Conservation (phyloP, 1,284 basidiomycete species). For the Sanguinoderma infundibulare region DNA sequence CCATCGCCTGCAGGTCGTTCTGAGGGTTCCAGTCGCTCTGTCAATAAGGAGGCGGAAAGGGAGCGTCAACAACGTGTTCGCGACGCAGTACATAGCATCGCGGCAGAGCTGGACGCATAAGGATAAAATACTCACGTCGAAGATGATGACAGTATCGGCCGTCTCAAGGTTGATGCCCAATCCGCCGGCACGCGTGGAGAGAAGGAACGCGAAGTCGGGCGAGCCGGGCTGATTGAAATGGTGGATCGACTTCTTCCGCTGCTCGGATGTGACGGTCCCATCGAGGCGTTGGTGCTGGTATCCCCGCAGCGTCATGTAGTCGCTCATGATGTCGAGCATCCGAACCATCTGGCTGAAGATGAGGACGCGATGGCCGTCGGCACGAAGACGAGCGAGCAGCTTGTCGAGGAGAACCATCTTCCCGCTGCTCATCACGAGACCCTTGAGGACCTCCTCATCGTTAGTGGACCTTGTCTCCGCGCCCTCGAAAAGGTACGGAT, state of each 20-base stretch:
- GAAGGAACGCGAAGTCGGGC: constrained; percentile 78
- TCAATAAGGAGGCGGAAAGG: constrained; percentile 21
- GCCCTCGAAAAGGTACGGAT: constrained; percentile 97
- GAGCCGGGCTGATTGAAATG: constrained; percentile 79
- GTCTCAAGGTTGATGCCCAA: constrained; percentile 99
- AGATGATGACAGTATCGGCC: constrained; percentile 98
- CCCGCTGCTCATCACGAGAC: constrained; percentile 96
- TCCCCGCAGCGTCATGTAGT: constrained; percentile 91
- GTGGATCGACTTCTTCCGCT: constrained; percentile 85
- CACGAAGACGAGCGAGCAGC: constrained; percentile 86
- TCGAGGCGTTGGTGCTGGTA: constrained; percentile 84
- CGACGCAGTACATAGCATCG: constrained; percentile 17
- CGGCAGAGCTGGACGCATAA: constrained; percentile 14
- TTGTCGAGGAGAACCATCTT: constrained; percentile 98
- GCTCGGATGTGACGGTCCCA: constrained; percentile 76
- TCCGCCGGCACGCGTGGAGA: constrained; percentile 97
- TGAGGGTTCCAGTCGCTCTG: constrained; percentile 97
- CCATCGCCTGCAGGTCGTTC: constrained; percentile 99
- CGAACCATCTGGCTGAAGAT: constrained; percentile 99
- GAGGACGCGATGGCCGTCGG: constrained; percentile 93
- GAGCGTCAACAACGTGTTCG: constrained; percentile 29
- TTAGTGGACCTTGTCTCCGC: constrained; percentile 82
- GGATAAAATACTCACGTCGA: constrained; percentile 73
- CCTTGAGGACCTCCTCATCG: constrained; percentile 89
- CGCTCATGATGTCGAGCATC: constrained; percentile 97